Evolutionary conservation across 805 yeast species (phyloP), one percentile per base, ranked within the genome.

Genomic region (Candida suzukii): DNA sequence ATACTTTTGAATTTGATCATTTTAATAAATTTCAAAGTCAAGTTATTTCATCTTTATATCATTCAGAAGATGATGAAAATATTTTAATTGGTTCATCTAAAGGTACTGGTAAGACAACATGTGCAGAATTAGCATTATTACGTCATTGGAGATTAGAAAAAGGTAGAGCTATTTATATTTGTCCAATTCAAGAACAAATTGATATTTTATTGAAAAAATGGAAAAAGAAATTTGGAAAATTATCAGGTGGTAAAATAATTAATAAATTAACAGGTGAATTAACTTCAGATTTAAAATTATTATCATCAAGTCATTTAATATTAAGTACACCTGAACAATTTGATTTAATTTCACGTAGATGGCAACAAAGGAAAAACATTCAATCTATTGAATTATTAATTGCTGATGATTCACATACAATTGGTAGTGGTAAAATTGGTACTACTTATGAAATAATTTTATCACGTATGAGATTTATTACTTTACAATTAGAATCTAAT

Each of bases 11-110:
- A 1, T 79, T 81, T 48, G 51, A 67, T 0, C 44, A 54, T 24
- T 88, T 88, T 66, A 90, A 88, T 63, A 72, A 69, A 44, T 66
- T 84, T 38, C 95, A 90, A 60, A 73, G 88, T 0, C 91, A 86
- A 49, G 75, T 71, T 0, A 84, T 83, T 57, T 74, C 74, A 8
- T 42, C 79, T 0, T 53, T 87, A 5, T 83, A 75, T 54, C 68
- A 74, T 31, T 64, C 78, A 0, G 72, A 76, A 44, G 81, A 73
- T 3, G 17, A 19, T 20, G 17, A n/a, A 1, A 83, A 71, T 46
- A 59, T 79, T 0, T 73, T 88, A 44, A 60, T 88, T 37, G 93
- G 95, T 2, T 68, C 80, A 20, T 65, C 91, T 0, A 81, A 84
- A 49, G 93, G 93, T 1, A 71, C 79, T 26, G 96, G 95, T 0